phyloP scores from a whole-genome alignment of 805 yeast genomes.

The Peterozyma xylosa region DNA sequence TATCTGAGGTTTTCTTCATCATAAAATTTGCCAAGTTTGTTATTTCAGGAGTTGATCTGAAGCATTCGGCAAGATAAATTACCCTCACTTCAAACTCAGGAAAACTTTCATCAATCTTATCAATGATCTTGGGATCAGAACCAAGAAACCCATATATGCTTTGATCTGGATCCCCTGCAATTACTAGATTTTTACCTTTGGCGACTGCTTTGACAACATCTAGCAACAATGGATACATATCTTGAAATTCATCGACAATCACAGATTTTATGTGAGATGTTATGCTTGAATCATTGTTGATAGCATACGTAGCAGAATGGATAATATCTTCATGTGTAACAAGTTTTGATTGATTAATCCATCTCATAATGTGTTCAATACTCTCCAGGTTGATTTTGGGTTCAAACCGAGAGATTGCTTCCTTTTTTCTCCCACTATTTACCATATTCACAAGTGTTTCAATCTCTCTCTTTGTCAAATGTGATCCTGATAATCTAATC shows the following conservation, averaged over 20 bases:
- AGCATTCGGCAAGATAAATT: slow-evolving; percentile 41
- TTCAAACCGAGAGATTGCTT: neutral
- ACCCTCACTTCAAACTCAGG: slow-evolving; percentile 17
- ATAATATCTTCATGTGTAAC: slow-evolving; percentile 5
- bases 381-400: neutral
- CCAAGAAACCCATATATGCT: slow-evolving; percentile 65
- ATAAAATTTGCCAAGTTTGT: slow-evolving; percentile 31
- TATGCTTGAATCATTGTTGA: slow-evolving; percentile 11
- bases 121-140: slow-evolving; percentile 28
- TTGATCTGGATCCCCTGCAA: slow-evolving; percentile 71
- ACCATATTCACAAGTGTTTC: slow-evolving; percentile 2
- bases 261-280: slow-evolving; percentile 27
- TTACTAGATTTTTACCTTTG: slow-evolving; percentile 41
- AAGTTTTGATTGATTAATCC: slow-evolving; percentile 7
- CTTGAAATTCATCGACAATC: slow-evolving; percentile 71
- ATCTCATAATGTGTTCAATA: slow-evolving; percentile 1
- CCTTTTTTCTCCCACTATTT: neutral
- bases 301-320: neutral
- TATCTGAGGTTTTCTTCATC: slow-evolving; percentile 4
- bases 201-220: slow-evolving; percentile 33
- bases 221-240: slow-evolving; percentile 45
- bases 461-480: slow-evolving; percentile 1
- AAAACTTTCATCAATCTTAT: slow-evolving; percentile 13
- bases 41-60: slow-evolving; percentile 56
- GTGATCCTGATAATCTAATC: slow-evolving; percentile 19